Evolutionary conservation across 805 yeast species (phyloP), one percentile per base, ranked within the genome.

Genomic region (Barnettozyma siamensis): DNA sequence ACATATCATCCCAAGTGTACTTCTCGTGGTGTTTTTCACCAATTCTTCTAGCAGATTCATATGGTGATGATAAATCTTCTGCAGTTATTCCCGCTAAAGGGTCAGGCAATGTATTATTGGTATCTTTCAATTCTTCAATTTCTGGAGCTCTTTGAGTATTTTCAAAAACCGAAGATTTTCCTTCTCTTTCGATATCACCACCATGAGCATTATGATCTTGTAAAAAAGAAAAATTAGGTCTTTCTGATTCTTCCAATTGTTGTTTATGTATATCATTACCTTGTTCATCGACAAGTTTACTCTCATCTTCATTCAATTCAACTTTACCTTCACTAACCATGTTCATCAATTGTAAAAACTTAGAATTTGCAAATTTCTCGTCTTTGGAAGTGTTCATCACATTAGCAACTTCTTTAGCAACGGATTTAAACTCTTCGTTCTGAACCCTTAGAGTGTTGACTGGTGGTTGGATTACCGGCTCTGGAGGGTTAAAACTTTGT

Each of bases 1-100:
- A 57, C 37, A 50, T 46, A 29, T 57, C 61, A 48, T 57, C 60
- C 61, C 61, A 57, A 3, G 54, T 41, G 35, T 57, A 57, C 20
- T 32, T 40, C 15, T 55, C 54, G 3, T 27, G 16, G 24, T 51
- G 48, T 15, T 43, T 35, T 28, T 46, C 28, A 18, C 46, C 55
- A 27, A 50, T 48, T 17, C 40, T 43, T 30, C 38, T 38, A 7
- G 61, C 60, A 17, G 49, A 27, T 34, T 49, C 54, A 43, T 38
- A 53, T 8, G 61, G 61, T 2, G 53, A 43, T 2, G 42, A 37
- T 16, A 57, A 38, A 20, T 50, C 51, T 16, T 51, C 53, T 10
- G 51, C 51, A 33, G 43, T 39, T 27, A 57, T 34, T 21, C 47
- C 46, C 28, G 38, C 50, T 35, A 57, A 43, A 38, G 61, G 61